Evolutionary conservation across 768 basidiomycete species (phyloP), one percentile per base, ranked within the genome.

Genomic region (Xerocomellus intermedius): DNA sequence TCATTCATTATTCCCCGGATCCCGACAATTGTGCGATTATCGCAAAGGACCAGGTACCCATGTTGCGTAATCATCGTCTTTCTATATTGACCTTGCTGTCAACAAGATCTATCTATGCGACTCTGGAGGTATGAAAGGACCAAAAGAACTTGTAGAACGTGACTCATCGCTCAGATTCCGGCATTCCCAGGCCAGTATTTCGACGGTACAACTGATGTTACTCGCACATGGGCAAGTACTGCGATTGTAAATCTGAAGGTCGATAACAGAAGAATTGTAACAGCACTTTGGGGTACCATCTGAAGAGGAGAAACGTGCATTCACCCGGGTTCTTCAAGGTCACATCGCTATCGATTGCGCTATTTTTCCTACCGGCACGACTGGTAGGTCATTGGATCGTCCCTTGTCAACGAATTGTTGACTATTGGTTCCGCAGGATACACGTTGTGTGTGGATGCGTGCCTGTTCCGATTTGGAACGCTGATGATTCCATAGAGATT

Each of bases 191-290:
- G 81, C 2, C 94, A 97, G 72, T 96, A 86, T 73, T 69, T 83
- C 33, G 96, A 98, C 61, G 96, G 96, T 10, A 98, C 96, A 0
- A 99, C 97, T 2, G 96, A 99, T 66, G 89, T 90, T 16, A 96
- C 94, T 1, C 78, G 95, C 41, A 97, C 93, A 56, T 87, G 84
- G 85, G 90, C 88, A 64, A 62, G 81, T 48, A 35, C 24, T 21
- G 0, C 16, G n/a, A 32, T 48, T 49, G 6, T 47, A 14, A 48
- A 30, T 49, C n/a, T 33, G 24, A 50, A 14, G 37, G n/a, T 12
- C 3, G 8, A 45, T 48, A 8, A 47, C 49, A 50, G 19, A 57
- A 0, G 22, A 17, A n/a, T 52, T 16, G 10, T 46, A 37, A 28
- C 54, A 92, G 86, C 94, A 98, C 68, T 98, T 98, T 66, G 94